Evolutionary conservation across 2,329 filamentous ascomycete species (phyloP), one percentile per base, ranked within the genome.

Genomic region (Epichloe sylvatica): DNA sequence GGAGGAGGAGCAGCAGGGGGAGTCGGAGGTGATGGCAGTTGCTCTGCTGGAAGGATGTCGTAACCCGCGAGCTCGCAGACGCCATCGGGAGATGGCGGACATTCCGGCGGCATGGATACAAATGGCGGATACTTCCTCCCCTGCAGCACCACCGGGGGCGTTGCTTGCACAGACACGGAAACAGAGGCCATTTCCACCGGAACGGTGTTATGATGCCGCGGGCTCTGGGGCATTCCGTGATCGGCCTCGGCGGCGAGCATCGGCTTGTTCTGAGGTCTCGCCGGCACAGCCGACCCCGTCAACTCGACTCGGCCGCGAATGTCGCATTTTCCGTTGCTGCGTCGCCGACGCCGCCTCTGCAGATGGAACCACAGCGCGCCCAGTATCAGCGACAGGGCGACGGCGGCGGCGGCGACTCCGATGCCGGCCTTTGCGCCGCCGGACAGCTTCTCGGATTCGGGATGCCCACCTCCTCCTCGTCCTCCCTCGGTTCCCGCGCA

Each of bases 401-500:
- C 59, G 1, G 73, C 68, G 3, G 74, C 69, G 17, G 75, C 69
- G 17, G 75, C 78, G 0, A 74, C 66, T 5, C 72, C 76, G n/a
- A 82, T 73, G 2, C 78, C 78, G 0, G 73, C 76, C 56, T 74
- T 77, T 2, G 75, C 76, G 1, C 72, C 75, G 1, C 67, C 60
- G 1, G 73, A 72, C 5, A 78, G 59, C 2, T 60, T 30, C 8
- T 9, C 30, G 30, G 30, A 30, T 30, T 9, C 30, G 3, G 30
- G 30, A 30, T 30, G 8, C 30, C 4, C 25, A 4, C 25, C 8
- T 4, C 25, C 23, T 7, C 25, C 25, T 30, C 30, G 8, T 30
- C 3, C 8, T 30, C 3, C 9, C 30, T 30, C 30, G 8, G 30
- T 30, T 9, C 8, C 59, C 2, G 66, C 63, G 15, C 67, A 52